These are phyloP conservation scores for Bipolaris zeicola DNA, from an alignment of 2,329 filamentous ascomycete species.

Conservation along the genomic window DNA sequence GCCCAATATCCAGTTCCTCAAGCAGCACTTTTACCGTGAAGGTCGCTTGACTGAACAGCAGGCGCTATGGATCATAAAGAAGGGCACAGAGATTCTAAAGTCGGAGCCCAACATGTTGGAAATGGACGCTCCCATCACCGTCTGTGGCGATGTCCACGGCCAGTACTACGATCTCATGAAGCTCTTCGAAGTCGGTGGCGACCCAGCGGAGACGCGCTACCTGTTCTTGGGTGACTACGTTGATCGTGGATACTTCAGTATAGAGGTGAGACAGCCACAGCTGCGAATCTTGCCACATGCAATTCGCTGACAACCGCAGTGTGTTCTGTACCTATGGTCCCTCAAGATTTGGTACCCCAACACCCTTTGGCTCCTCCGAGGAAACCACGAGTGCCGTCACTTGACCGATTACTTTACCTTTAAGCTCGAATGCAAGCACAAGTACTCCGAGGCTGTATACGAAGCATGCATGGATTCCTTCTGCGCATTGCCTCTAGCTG, in stretches of 20 bases:
- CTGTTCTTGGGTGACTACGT: constrained; percentile 98
- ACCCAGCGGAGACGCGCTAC: constrained; percentile 94
- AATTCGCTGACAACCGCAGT: constrained; percentile 58
- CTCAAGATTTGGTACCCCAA: constrained; percentile 99
- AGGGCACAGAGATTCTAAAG: constrained; percentile 84
- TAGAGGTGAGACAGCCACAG: constrained; percentile 65
- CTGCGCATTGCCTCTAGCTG: constrained; percentile 88
- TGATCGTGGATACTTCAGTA: constrained; percentile 97
- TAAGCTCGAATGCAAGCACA: constrained; percentile 99
- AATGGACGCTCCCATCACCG: constrained; percentile 99
- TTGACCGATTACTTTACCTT: constrained; percentile 99
- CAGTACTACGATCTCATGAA: constrained; percentile 99
- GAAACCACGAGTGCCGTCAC: constrained; percentile 98
- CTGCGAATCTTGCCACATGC: not conserved
- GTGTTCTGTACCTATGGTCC: constrained; percentile 95
- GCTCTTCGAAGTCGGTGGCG: constrained; percentile 96
- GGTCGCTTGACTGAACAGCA: constrained; percentile 96
- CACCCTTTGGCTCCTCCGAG: constrained; percentile 93
- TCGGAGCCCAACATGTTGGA: constrained; percentile 94
- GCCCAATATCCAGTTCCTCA: constrained; percentile 91
- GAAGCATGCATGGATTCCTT: constrained; percentile 99
- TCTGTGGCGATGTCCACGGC: constrained; percentile 97
- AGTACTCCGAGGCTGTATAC: constrained; percentile 95
- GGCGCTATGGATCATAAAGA: constrained; percentile 90
- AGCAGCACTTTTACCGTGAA: constrained; percentile 98